Conservation (phyloP, 2,329 filamentous ascomycete species). For the Thelonectria olida region DNA sequence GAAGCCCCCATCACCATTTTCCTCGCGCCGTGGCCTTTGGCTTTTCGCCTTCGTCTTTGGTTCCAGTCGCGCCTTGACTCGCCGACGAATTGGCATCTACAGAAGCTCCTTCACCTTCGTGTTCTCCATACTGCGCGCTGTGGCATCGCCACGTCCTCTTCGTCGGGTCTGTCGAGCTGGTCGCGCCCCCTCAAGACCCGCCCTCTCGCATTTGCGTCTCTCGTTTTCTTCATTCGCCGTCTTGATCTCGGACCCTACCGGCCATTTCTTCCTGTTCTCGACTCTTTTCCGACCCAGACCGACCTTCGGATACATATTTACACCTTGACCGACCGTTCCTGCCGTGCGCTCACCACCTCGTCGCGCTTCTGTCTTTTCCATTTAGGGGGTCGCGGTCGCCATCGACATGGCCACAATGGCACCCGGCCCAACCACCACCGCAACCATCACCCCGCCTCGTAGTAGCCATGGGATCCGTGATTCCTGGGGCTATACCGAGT, state of each 20-base stretch:
- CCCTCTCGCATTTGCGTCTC: slow-evolving; percentile 19
- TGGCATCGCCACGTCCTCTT: slow-evolving; percentile 16
- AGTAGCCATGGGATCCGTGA: slow-evolving; percentile 59
- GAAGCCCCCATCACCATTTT: slow-evolving; percentile 32
- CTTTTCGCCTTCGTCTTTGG: slow-evolving; percentile 26
- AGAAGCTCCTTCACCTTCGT: slow-evolving; percentile 26
- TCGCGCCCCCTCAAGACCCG: slow-evolving; percentile 25
- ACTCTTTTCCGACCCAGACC: background rate
- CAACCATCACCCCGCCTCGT: slow-evolving; percentile 58
- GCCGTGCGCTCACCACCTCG: slow-evolving; percentile 2
- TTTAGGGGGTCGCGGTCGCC: slow-evolving; percentile 43
- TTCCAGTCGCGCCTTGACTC: slow-evolving; percentile 33
- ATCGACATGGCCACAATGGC: slow-evolving; percentile 63
- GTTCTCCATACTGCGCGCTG: slow-evolving; percentile 8
- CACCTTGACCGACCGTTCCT: background rate
- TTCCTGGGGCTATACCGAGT: slow-evolving; percentile 53
- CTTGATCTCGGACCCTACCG: background rate
- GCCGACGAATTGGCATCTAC: slow-evolving; percentile 31
- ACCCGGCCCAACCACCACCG: slow-evolving; percentile 56
- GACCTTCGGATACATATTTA: background rate
- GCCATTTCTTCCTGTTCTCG: background rate
- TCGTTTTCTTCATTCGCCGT: slow-evolving; percentile 9
- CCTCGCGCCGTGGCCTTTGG: slow-evolving; percentile 27
- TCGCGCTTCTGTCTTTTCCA: slow-evolving; percentile 5
- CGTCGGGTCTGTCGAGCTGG: slow-evolving; percentile 20